Percentiles rank a stretch among this genome's conserved stretches.
phyloP scores from a whole-genome alignment of 2,329 filamentous ascomycete species.

The Aspergillus sp. region DNA sequence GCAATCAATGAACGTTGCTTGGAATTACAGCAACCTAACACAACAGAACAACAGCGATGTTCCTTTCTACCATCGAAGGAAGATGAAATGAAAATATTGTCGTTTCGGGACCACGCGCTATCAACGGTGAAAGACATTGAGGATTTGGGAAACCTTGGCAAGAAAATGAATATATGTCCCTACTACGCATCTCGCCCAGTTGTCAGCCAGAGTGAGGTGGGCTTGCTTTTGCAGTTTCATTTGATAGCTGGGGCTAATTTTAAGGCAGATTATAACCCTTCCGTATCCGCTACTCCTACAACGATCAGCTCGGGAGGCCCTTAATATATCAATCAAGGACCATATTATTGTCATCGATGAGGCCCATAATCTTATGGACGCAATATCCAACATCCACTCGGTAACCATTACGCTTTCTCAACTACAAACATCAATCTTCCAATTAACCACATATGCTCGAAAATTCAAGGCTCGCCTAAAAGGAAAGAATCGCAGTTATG shows the following conservation, averaged over 20 bases:
- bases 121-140: slow-evolving; percentile 91
- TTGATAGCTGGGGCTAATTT: slow-evolving; percentile 8
- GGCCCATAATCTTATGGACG: slow-evolving; percentile 96
- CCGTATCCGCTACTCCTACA: slow-evolving; percentile 91
- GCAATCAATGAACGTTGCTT: slow-evolving; percentile 93
- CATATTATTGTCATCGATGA: slow-evolving; percentile 96
- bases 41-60: slow-evolving; percentile 67
- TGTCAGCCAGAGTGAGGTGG: slow-evolving; percentile 73
- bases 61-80: slow-evolving; percentile 76
- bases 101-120: slow-evolving; percentile 81
- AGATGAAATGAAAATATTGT: slow-evolving; percentile 66
- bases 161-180: slow-evolving; percentile 77
- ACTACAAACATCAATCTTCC: slow-evolving; percentile 68
- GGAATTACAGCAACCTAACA: slow-evolving; percentile 76
- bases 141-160: slow-evolving; percentile 77
- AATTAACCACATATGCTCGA: slow-evolving; percentile 79
- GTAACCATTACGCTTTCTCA: slow-evolving; percentile 72
- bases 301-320: slow-evolving; percentile 78
- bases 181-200: slow-evolving; percentile 93
- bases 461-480: slow-evolving; percentile 87
- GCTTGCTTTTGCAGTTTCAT: slow-evolving; percentile 13
- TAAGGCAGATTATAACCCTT: slow-evolving; percentile 71
- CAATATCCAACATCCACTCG: slow-evolving; percentile 83
- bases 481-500: slow-evolving; percentile 86
- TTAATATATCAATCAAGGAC: slow-evolving; percentile 80